A percentile compares a stretch with the other conserved stretches of the same genome.
These are phyloP conservation scores for Gyrodon tennesseensis DNA, from an alignment of 1,284 basidiomycete species.

Conservation along the genomic window DNA sequence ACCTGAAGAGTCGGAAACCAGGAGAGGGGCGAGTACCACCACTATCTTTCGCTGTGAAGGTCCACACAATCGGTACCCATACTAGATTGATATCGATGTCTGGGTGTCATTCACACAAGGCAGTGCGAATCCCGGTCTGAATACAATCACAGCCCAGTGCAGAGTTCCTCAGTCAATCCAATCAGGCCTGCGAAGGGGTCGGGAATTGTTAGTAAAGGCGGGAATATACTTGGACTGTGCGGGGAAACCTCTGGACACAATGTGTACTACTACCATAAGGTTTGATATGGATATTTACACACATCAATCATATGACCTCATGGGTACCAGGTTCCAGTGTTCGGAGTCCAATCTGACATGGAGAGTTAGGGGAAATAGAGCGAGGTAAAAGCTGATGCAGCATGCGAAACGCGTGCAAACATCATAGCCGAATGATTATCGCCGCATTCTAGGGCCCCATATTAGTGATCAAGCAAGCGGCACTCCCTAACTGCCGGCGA, in stretches of 20 bases:
- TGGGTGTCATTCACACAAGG: conserved; percentile 17
- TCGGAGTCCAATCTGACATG: conserved; percentile 25
- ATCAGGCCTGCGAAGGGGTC: conserved; percentile 23
- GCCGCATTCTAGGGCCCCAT: conserved; percentile 36
- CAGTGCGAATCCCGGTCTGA: conserved; percentile 14
- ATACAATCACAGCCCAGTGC: conserved; percentile 8
- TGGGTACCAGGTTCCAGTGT: conserved; percentile 24
- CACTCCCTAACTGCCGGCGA: conserved; percentile 83
- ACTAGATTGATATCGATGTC: conserved; percentile 7
- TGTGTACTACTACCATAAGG: conserved; percentile 21
- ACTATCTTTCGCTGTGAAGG: conserved; percentile 21
- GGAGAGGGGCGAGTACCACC: neutral
- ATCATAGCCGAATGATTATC: conserved; percentile 15
- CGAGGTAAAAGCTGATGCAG: conserved; percentile 7
- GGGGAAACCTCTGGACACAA: conserved; percentile 19
- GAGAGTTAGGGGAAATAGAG: conserved; percentile 16
- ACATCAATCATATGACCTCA: conserved; percentile 21
- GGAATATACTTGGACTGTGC: conserved; percentile 22
- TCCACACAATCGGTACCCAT: conserved; percentile 17
- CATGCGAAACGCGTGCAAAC: conserved; percentile 21
- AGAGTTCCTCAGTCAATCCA: conserved; percentile 14
- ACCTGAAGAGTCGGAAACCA: conserved; percentile 23
- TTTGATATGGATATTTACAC: conserved; percentile 34
- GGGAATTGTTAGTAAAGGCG: conserved; percentile 17
- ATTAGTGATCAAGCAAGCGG: conserved; percentile 55